A percentile compares a stretch with the other conserved stretches of the same genome.
Evolutionary conservation across 371 early-diverging fungal species (phyloP).

Genomic region (Apophysomyces elegans): DNA sequence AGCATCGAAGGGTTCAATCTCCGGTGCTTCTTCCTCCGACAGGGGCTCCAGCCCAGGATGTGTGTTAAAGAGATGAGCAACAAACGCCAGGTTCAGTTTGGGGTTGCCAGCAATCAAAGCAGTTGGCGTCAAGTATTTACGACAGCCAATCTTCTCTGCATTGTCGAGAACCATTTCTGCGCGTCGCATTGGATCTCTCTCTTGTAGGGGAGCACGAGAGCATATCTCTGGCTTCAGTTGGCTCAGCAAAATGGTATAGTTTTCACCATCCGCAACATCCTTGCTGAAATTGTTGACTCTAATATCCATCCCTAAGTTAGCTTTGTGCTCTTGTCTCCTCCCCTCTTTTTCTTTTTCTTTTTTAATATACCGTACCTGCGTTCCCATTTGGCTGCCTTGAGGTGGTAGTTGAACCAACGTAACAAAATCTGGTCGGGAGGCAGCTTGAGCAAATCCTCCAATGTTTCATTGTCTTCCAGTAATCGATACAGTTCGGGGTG

Average conservation of each 20-base stretch:
- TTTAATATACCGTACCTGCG: constrained; percentile 49
- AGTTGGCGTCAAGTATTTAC: constrained; percentile 93
- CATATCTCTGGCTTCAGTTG: constrained; percentile 88
- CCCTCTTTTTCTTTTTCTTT: constrained; percentile 4
- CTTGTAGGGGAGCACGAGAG: constrained; percentile 82
- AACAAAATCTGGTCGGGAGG: constrained; percentile 94
- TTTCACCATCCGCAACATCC: constrained; percentile 95
- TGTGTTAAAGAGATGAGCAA: constrained; percentile 94
- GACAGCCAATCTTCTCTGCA: constrained; percentile 92
- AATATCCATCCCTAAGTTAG: neutral
- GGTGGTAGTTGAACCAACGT: constrained; percentile 98
- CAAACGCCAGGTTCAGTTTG: constrained; percentile 95
- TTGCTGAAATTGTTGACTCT: constrained; percentile 88
- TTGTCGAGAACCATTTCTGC: constrained; percentile 90
- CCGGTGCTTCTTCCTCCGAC: constrained; percentile 84
- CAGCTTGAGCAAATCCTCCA: constrained; percentile 89
- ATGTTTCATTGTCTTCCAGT: constrained; percentile 88
- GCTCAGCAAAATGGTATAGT: constrained; percentile 91
- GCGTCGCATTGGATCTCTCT: constrained; percentile 73
- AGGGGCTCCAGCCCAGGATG: constrained; percentile 92
- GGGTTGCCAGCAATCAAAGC: constrained; percentile 93
- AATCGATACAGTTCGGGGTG: constrained; percentile 97
- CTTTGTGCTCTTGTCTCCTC: neutral
- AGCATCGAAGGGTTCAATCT: constrained; percentile 87
- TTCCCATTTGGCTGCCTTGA: constrained; percentile 90